These are phyloP conservation scores for Aspergillus alliaceus DNA, from an alignment of 2,329 filamentous ascomycete genomes.

Conservation along the genomic window DNA sequence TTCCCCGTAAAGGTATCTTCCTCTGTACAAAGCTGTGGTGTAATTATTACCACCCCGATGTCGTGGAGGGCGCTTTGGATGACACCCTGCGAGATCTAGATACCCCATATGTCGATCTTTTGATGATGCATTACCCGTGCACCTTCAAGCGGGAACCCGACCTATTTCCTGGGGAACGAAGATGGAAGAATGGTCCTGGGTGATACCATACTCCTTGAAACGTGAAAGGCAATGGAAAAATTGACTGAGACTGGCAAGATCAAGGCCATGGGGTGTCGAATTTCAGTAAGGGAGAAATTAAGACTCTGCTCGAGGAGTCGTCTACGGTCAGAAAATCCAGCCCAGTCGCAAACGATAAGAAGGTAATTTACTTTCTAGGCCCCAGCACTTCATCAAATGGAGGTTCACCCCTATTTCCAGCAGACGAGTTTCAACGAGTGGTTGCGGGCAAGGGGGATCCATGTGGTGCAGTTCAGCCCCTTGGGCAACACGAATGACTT, in stretches of 20 bases:
- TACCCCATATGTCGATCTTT: slow-evolving; percentile 64
- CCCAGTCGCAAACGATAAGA: slow-evolving; percentile 20
- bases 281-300: slow-evolving; percentile 29
- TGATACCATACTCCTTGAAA: slow-evolving; percentile 50
- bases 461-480: slow-evolving; percentile 61
- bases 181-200: slow-evolving; percentile 53
- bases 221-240: slow-evolving; percentile 33
- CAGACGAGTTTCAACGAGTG: slow-evolving; percentile 49
- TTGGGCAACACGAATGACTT: slow-evolving; percentile 61
- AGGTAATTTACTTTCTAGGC: slow-evolving; percentile 34
- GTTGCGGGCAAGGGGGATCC: slow-evolving; percentile 54
- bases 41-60: slow-evolving; percentile 55
- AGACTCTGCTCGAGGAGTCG: slow-evolving; percentile 33
- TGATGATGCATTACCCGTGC: slow-evolving; percentile 58
- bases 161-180: slow-evolving; percentile 48
- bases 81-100: slow-evolving; percentile 59
- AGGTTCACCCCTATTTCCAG: slow-evolving; percentile 61
- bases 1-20: slow-evolving; percentile 48
- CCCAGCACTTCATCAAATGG: slow-evolving; percentile 64
- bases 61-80: slow-evolving; percentile 60
- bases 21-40: slow-evolving; percentile 63
- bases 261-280: slow-evolving; percentile 31
- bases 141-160: slow-evolving; percentile 16
- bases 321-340: slow-evolving; percentile 7
- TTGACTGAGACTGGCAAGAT: slow-evolving; percentile 26